Base-by-base conservation (phyloP, 441 rosid genomes). In the Populus hybrid region DNA sequence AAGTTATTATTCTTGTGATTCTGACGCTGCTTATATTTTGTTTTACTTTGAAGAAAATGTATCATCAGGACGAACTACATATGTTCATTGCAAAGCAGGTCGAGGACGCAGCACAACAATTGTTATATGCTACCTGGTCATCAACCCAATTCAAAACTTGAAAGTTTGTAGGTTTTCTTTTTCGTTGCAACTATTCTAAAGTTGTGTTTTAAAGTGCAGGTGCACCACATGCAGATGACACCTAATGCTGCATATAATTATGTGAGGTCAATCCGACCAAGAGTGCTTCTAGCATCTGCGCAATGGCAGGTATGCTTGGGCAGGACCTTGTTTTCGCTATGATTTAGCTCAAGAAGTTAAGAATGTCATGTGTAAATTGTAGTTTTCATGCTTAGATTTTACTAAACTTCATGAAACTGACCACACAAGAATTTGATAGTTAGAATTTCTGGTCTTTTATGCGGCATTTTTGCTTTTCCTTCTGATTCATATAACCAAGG, bases 41-140 rank as follows among this genome's bases (percentile, higher is more conserved):
- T 69, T 63, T 68, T 78, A 3, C 69, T 34, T n/a, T 85, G 78
- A 69, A 95, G 99, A 87, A 72, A 94, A 92, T 86, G 90, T 81
- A 36, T 81, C 74, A 59, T 69, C 66, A 54, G 86, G 92, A 76
- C 76, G 68, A 80, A 94, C 93, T 8, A 94, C 98, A 6, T 92
- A 94, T 73, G 97, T 95, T 72, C 99, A 95, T 82, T 94, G 99
- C 85, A 95, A 95, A 86, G 99, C 99, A 30, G 98, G 99, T 67
- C 88, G 98, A 40, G 99, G 99, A 61, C 97, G 99, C 74, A 95
- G 98, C 84, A 95, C 99, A n/a, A 95, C 99, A 28, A 71, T 95
- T 75, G 99, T 94, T 75, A 80, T 95, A 57, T 94, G 99, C 83
- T 95, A 92, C 90, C 85, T 95, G 91, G 98, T 93, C 16, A 79